Evolutionary conservation across 2,329 filamentous ascomycete species (phyloP), one percentile per base, ranked within the genome.

Genomic region (Fusarium duplospermum): DNA sequence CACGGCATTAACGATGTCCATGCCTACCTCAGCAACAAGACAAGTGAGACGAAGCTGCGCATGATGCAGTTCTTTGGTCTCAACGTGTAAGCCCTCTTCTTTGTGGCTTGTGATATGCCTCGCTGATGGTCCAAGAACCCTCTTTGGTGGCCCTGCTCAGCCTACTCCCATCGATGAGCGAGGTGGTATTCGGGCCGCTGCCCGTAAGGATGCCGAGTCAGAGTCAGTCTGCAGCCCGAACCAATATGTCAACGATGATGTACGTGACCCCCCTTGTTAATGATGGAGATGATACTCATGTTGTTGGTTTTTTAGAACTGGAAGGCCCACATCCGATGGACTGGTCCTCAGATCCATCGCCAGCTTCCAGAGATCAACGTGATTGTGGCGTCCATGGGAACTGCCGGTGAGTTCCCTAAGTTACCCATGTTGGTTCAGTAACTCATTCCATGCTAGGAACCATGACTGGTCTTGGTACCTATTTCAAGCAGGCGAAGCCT

Each of bases 351-450:
- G 70, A 89, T 91, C 24, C 83, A 86, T 50, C 85, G 83, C 56
- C 89, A 91, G 61, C 78, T 90, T 4, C 89, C 89, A 1, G 83
- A 89, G 56, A 88, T 90, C 68, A 87, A 87, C 27, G 82, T 90
- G 6, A 82, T 91, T 24, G 89, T 86, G 57, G 85, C 87, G 0
- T 87, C 87, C 0, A 87, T 90, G 85, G 89, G 89, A 3, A 91
- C 88, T 6, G 62, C 78, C 18, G 79, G 79, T 79, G 64, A 29
- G 72, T 35, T 9, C 13, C 10, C 1, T 1, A 20, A 4, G 9
- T 18, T 10, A 3, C 4, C 22, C 2, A 33, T 35, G 5, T 6
- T n/a, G 56, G 10, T 45, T 16, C 14, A 16, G 14, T 2, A 10
- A 16, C 65, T 69, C 14, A 74, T 35, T 31, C 2, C 3, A 4